Evolutionary conservation across 768 basidiomycete species (phyloP).

Genomic region (Trametes cingulata): DNA sequence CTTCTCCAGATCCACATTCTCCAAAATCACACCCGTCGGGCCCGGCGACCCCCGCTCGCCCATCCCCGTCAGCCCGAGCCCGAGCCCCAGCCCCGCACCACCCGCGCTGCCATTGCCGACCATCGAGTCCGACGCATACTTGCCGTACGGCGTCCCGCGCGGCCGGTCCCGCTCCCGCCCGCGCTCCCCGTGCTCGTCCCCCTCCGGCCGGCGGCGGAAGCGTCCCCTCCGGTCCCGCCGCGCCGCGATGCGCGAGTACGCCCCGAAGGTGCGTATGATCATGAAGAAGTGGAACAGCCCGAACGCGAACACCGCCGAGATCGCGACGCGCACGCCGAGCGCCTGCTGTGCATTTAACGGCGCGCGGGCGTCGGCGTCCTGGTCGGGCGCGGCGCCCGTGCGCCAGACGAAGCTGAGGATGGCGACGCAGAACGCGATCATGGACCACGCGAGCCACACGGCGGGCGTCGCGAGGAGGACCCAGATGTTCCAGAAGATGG

Average conservation of each 20-base stretch:
- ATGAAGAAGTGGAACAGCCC: slow-evolving; percentile 63
- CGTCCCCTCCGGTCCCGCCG: slow-evolving; percentile 12
- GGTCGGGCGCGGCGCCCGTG: slow-evolving; percentile 50
- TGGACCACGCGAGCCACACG: slow-evolving; percentile 75
- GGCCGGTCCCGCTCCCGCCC: slow-evolving; percentile 19
- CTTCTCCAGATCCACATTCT: slow-evolving; percentile 26
- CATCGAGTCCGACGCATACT: slow-evolving; percentile 19
- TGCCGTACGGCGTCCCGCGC: slow-evolving; percentile 13
- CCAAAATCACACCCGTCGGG: slow-evolving; percentile 14
- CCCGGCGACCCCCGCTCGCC: slow-evolving; percentile 13
- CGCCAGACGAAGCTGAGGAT: slow-evolving; percentile 72
- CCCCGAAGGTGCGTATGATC: slow-evolving; percentile 62
- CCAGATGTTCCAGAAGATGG: slow-evolving; percentile 68
- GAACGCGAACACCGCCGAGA: slow-evolving; percentile 54
- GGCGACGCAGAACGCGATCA: slow-evolving; percentile 62
- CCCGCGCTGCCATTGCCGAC: no score
- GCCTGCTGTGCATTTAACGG: slow-evolving; percentile 42
- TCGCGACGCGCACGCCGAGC: slow-evolving; percentile 53
- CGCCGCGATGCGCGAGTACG: slow-evolving; percentile 42
- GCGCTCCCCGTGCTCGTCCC: slow-evolving; percentile 6
- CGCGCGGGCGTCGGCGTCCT: slow-evolving; percentile 27
- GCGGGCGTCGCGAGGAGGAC: slow-evolving; percentile 66
- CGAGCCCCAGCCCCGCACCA: no score
- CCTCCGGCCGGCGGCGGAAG: slow-evolving; percentile 12
- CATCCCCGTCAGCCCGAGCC: slow-evolving; percentile 22